Percentiles rank a stretch among this genome's conserved stretches.
phyloP scores from a whole-genome alignment of 2,329 filamentous ascomycete species.

The Helotiales sp. region DNA sequence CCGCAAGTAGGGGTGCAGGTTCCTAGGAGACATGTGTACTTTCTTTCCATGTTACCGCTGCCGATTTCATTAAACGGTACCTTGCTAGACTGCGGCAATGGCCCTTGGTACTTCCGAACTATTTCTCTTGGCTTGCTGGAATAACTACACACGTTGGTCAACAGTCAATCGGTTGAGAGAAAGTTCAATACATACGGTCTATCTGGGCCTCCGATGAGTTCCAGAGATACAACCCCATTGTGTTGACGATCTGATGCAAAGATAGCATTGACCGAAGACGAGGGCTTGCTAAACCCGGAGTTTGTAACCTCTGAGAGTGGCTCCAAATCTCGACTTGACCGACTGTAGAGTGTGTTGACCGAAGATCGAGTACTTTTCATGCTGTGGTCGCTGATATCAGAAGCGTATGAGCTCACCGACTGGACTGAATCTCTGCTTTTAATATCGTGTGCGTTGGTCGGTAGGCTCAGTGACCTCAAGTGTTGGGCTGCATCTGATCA shows the following conservation, averaged over 20 bases:
- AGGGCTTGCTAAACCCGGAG: neutral
- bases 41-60: neutral
- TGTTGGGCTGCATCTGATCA: too few species aligned
- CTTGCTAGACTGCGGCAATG: too few species aligned
- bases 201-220: too few species aligned
- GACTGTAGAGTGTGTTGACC: slow-evolving; percentile 1
- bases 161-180: too few species aligned
- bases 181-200: too few species aligned
- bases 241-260: too few species aligned
- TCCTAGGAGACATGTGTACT: slow-evolving; percentile 8
- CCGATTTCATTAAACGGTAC: neutral
- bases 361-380: slow-evolving; percentile 3
- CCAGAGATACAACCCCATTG: too few species aligned
- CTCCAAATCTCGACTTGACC: neutral
- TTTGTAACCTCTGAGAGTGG: neutral
- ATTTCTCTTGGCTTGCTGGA: too few species aligned
- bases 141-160: too few species aligned
- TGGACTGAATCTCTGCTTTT: slow-evolving; percentile 5
- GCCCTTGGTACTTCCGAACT: too few species aligned
- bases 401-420: slow-evolving; percentile 1
- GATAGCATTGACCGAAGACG: too few species aligned
- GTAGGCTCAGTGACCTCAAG: neutral
- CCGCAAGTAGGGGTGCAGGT: slow-evolving; percentile 3
- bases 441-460: neutral
- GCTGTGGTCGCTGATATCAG: neutral